phyloP scores from a whole-genome alignment of 441 rosid species.

The Breynia disticha region DNA sequence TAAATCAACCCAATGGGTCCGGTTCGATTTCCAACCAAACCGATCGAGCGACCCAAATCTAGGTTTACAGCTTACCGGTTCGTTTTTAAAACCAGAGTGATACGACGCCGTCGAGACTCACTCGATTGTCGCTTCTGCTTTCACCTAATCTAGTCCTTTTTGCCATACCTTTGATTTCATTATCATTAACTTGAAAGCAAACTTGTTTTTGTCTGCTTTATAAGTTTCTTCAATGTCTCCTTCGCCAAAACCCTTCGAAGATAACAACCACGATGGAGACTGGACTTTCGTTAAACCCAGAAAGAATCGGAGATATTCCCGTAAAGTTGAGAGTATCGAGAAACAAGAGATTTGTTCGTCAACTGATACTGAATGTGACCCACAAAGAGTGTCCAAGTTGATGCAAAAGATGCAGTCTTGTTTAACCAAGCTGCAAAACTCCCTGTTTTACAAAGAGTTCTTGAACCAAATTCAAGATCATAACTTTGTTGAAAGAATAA shows the following conservation, averaged over 20 bases:
- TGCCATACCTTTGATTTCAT: too few relatives aligned
- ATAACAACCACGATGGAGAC: conserved; percentile 20
- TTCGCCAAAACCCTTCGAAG: conserved; percentile 22
- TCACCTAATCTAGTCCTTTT: too few relatives aligned
- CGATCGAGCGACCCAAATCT: too few relatives aligned
- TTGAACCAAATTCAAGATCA: conserved; percentile 49
- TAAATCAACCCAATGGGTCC: too few relatives aligned
- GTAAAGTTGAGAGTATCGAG: conserved; percentile 17
- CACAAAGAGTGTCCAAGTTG: conserved; percentile 36
- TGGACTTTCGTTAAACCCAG: conserved; percentile 68
- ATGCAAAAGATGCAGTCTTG: conserved; percentile 41
- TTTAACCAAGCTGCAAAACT: conserved; percentile 37
- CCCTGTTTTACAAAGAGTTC: conserved; percentile 41
- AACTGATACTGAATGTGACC: conserved; percentile 34
- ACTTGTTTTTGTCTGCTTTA: too few relatives aligned
- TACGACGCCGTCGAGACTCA: too few relatives aligned
- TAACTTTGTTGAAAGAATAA: conserved; percentile 27
- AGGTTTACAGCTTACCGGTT: too few relatives aligned
- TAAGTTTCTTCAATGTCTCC: too few relatives aligned
- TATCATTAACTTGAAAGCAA: too few relatives aligned
- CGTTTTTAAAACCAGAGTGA: too few relatives aligned
- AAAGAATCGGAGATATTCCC: conserved; percentile 27
- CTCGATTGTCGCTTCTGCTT: too few relatives aligned
- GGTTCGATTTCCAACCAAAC: too few relatives aligned
- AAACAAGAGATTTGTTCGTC: conserved; percentile 42